Conservation (phyloP, 441 rosid genomes). For the Populus hybrid region DNA sequence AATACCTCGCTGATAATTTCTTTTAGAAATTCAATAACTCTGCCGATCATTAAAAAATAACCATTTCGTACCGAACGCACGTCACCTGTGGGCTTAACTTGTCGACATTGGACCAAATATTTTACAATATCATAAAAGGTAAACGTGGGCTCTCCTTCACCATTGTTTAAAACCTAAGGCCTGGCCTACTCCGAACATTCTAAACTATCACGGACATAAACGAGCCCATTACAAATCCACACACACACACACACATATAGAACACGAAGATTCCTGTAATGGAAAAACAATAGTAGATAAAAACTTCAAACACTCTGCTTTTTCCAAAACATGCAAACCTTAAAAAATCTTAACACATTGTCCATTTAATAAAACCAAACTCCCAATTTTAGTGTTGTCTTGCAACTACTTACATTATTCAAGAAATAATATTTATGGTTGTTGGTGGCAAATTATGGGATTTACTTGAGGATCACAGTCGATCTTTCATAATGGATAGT, state of each 20-base stretch:
- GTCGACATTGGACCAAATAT: not conserved
- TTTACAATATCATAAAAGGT: not conserved
- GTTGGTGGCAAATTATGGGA: constrained; percentile 94
- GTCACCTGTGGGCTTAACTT: not conserved
- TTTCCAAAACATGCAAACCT: not conserved
- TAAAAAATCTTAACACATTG: not conserved
- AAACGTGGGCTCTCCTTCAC: not conserved
- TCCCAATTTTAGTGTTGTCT: not conserved
- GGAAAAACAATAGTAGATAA: not conserved
- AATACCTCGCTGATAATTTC: not conserved
- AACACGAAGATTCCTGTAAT: not conserved
- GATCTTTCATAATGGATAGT: constrained; percentile 83
- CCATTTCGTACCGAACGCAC: not conserved
- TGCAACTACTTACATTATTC: not conserved
- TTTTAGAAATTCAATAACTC: not conserved
- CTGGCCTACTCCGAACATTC: too few species aligned
- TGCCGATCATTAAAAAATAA: not conserved
- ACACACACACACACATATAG: too few species aligned
- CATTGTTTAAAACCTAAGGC: not conserved
- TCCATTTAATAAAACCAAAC: not conserved
- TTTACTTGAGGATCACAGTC: constrained; percentile 62
- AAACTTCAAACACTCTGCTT: not conserved
- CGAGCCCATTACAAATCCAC: not conserved
- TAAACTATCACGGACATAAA: not conserved
- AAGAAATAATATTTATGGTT: constrained; percentile 42